Base-by-base conservation (phyloP, 2,329 filamentous ascomycete genomes). In the Cercospora zeina region DNA sequence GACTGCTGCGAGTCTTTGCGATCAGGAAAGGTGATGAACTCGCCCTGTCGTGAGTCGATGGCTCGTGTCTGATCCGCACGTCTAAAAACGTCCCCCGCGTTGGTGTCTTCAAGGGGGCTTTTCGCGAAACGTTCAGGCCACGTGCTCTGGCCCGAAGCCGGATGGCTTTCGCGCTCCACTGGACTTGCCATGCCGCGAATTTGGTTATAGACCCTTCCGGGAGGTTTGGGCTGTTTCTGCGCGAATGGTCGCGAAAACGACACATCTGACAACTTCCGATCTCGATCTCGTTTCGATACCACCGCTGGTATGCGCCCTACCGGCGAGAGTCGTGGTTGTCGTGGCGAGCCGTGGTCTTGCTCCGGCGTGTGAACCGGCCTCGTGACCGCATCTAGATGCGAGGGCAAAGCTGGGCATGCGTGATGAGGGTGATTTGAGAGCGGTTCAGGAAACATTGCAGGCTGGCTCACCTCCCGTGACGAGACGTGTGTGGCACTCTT, bases 301-400 rank as follows among this genome's bases (percentile, higher is more conserved):
- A 96, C 91, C 69, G 87, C 87, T 8, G 93, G 93, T 56, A 96
- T 96, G 14, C 93, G 86, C 8, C 92, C 93, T 51, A 96, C 87
- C 68, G 93, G 91, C 30, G 87, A 86, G 16, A 96, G 79, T 60
- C 92, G 65, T 24, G 69, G 67, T 37, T 69, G 68, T 31, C 67
- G 58, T 7, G 70, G 66, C 21, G 70, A 69, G 31, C 58, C 63
- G 16, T 66, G 86, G 16, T 37, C 34, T 50, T 63, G 78, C 37
- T 71, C 69, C 6, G 76, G 76, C 34, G 72, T 69, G 4, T 63
- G 65, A 19, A 76, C 70, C 19, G 72, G 58, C 7, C 49, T 53
- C 31, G 62, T 51, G 13, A 33, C 16, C 9, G 54, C 47, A 42
- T 65, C 65, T 27, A 21, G 9, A 7, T 11, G 39, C 19, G 39